Evolutionary conservation across 768 basidiomycete genomes (phyloP).

Genomic region (Xanthoconium stramineum): DNA sequence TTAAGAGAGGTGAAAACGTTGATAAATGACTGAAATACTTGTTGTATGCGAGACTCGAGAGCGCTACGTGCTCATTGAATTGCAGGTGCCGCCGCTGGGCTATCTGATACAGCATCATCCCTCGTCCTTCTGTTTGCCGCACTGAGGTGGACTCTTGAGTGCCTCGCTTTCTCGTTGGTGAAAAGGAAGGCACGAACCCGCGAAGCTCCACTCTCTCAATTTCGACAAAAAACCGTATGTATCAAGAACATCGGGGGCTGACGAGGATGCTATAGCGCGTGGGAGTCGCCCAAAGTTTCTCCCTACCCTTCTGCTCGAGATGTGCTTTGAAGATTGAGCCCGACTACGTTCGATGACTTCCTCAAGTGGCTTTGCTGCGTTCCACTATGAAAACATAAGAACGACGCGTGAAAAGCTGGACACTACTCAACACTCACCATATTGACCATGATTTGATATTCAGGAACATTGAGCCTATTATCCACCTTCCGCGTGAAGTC

Average conservation of each 20-base stretch:
- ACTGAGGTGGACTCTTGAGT: slow-evolving; percentile 33
- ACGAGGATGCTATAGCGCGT: neutral
- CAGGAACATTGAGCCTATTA: slow-evolving; percentile 4
- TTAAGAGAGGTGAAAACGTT: neutral
- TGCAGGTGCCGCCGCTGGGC: slow-evolving; percentile 37
- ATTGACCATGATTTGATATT: slow-evolving; percentile 35
- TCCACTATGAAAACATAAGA: slow-evolving; percentile 35
- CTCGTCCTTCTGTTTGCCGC: slow-evolving; percentile 59
- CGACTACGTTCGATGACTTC: slow-evolving; percentile 17
- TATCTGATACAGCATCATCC: slow-evolving; percentile 41
- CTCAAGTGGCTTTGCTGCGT: slow-evolving; percentile 39
- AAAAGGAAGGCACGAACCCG: slow-evolving; percentile 15
- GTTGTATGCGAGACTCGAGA: slow-evolving; percentile 61
- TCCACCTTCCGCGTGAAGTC: slow-evolving; percentile 35
- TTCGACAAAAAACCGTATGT: slow-evolving; percentile 2
- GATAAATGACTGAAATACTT: slow-evolving; percentile 40
- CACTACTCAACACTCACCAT: slow-evolving; percentile 35
- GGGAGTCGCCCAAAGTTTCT: slow-evolving; percentile 7
- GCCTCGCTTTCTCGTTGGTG: neutral
- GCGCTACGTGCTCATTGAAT: slow-evolving; percentile 31
- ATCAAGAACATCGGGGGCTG: neutral
- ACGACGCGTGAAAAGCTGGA: neutral
- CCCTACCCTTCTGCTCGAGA: neutral
- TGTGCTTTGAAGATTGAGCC: neutral
- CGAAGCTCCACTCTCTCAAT: slow-evolving; percentile 24